Evolutionary conservation across 2,329 filamentous ascomycete species (phyloP).

Genomic region (Penicillium crustosum): DNA sequence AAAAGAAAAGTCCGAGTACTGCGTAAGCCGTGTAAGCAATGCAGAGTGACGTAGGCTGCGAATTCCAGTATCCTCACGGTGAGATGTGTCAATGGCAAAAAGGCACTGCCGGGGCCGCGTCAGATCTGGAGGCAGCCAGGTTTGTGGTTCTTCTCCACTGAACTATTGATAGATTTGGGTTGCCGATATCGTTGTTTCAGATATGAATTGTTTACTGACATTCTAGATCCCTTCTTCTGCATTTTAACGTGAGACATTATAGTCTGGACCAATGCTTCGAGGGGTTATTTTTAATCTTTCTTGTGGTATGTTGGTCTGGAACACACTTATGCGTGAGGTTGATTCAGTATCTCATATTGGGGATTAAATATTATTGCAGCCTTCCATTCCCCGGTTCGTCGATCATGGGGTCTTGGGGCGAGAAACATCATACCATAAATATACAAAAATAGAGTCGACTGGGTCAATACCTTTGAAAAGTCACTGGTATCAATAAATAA

Average conservation of each 20-base stretch:
- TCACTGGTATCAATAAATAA: not conserved
- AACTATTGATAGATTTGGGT: constrained; percentile 20
- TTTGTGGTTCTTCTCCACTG: constrained; percentile 13
- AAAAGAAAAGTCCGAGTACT: not conserved
- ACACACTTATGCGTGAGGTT: not conserved
- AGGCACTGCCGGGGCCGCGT: constrained; percentile 16
- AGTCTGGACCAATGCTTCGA: not conserved
- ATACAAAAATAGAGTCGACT: not conserved
- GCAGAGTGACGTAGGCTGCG: constrained; percentile 2
- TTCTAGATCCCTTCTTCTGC: constrained; percentile 11
- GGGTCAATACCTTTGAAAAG: not conserved
- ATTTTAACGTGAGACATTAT: constrained; percentile 6
- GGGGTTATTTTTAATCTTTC: constrained; percentile 5
- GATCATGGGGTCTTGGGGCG: not conserved
- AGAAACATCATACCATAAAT: constrained; percentile 4
- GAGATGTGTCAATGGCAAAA: not conserved
- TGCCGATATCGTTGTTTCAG: constrained; percentile 17
- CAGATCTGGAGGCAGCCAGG: constrained; percentile 17
- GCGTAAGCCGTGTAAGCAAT: not conserved
- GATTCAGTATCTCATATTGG: not conserved
- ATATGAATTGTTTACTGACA: constrained; percentile 1
- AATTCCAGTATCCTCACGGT: not conserved
- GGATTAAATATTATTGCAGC: not conserved
- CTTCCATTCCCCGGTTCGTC: not conserved
- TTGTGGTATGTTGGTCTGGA: not conserved